Percentiles rank a stretch among this genome's conserved stretches.
phyloP scores from a whole-genome alignment of 2,329 filamentous ascomycete species.

The Fusarium compactum region DNA sequence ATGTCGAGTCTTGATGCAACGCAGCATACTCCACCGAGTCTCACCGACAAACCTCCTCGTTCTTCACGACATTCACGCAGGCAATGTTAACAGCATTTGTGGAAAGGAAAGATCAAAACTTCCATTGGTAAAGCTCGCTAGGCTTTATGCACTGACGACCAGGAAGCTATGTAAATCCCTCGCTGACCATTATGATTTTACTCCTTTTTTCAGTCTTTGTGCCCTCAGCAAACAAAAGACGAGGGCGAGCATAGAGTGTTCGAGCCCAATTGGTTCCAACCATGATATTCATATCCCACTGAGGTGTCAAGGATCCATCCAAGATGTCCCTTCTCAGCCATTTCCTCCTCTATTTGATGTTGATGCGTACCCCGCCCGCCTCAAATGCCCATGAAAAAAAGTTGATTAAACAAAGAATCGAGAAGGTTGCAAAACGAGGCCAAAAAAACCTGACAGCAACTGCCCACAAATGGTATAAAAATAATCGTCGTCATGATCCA shows the following conservation, averaged over 20 bases:
- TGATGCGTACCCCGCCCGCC: constrained; percentile 35
- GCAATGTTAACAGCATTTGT: constrained; percentile 9
- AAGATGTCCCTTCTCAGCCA: constrained; percentile 25
- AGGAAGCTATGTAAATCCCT: constrained; percentile 47
- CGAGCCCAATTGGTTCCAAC: constrained; percentile 36
- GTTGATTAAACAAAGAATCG: constrained; percentile 48
- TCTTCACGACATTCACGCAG: constrained; percentile 4
- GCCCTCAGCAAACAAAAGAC: constrained; percentile 36
- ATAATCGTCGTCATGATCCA: constrained; percentile 37
- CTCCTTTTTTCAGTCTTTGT: constrained; percentile 44
- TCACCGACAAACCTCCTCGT: not conserved
- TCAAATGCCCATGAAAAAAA: constrained; percentile 35
- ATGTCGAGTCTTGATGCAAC: not conserved
- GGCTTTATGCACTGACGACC: constrained; percentile 37
- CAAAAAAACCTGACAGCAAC: constrained; percentile 23
- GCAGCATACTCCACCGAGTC: not conserved
- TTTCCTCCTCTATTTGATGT: constrained; percentile 33
- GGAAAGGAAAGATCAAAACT: constrained; percentile 46
- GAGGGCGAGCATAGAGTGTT: constrained; percentile 32
- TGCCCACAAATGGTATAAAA: constrained; percentile 35
- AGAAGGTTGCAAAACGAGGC: constrained; percentile 46
- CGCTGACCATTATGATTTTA: constrained; percentile 43
- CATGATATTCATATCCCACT: constrained; percentile 41
- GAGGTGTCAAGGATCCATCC: constrained; percentile 23
- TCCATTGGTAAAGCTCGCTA: constrained; percentile 46